These are phyloP conservation scores for Gentiana straminea DNA, from an alignment of 257 asterid species.

Conservation along the genomic window DNA sequence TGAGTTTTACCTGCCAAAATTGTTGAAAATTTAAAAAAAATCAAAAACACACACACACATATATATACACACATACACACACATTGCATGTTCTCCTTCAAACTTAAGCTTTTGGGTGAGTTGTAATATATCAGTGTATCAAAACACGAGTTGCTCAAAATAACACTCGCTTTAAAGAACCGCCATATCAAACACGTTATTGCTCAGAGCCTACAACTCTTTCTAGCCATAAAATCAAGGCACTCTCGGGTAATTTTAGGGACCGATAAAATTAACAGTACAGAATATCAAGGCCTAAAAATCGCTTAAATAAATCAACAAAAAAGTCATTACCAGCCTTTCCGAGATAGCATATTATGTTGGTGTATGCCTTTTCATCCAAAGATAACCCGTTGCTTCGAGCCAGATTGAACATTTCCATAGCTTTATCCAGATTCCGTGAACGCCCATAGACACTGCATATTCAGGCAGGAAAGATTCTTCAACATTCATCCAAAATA, in stretches of 20 bases:
- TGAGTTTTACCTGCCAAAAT: conserved; percentile 47
- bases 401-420: conserved; percentile 59
- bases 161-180: background rate
- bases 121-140: too few species aligned
- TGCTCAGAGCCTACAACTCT: background rate
- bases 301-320: background rate
- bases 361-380: conserved; percentile 89
- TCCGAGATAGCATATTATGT: conserved; percentile 72
- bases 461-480: conserved; percentile 8
- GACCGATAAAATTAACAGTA: background rate
- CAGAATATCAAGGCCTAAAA: background rate
- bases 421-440: conserved; percentile 62
- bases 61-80: too few species aligned
- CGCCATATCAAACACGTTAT: background rate
- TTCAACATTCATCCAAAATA: conserved; percentile 8
- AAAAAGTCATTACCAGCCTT: conserved; percentile 55
- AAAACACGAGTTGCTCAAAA: background rate
- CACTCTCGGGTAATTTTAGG: background rate
- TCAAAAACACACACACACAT: too few species aligned
- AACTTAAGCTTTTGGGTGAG: too few species aligned
- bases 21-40: background rate
- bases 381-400: conserved; percentile 41
- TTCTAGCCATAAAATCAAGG: background rate
- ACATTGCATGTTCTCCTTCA: too few species aligned
- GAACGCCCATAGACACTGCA: conserved; percentile 84